Conservation (phyloP, 2,329 filamentous ascomycete species). For the Fusarium secorum region DNA sequence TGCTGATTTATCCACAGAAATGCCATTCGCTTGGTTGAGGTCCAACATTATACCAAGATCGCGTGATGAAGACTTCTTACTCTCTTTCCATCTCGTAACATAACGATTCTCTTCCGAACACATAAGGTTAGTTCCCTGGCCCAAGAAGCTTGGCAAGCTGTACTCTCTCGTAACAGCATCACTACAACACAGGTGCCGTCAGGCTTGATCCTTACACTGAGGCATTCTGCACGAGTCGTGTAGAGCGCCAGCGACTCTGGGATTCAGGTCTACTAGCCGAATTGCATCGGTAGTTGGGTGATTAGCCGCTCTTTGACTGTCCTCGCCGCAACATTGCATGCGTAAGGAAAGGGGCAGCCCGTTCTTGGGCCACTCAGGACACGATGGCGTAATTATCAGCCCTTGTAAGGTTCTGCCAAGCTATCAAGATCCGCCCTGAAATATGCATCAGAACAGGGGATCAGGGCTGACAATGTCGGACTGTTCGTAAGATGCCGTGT, state of each 20-base stretch:
- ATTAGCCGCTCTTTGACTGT: not conserved
- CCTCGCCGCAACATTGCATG: not conserved
- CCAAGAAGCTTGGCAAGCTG: not conserved
- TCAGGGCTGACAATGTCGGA: not conserved
- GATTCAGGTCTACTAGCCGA: no score
- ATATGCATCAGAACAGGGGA: not conserved
- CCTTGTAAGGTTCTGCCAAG: not conserved
- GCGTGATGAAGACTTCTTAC: not conserved
- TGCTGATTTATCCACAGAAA: no score
- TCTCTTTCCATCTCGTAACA: not conserved
- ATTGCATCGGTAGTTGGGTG: not conserved
- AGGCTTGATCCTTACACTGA: not conserved
- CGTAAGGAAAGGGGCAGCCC: not conserved
- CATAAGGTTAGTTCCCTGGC: not conserved
- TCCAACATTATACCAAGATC: not conserved
- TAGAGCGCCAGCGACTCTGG: not conserved
- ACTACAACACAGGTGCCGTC: rapidly evolving
- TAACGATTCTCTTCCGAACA: not conserved
- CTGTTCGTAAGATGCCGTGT: not conserved
- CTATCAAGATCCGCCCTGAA: not conserved
- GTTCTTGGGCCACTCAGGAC: not conserved
- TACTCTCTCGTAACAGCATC: not conserved
- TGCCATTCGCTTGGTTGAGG: no score
- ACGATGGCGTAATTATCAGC: not conserved
- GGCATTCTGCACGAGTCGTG: not conserved